Evolutionary conservation across 345 rosid genomes (phyloP), one percentile per base, ranked within the genome.

Genomic region (Anacardium occidentale): DNA sequence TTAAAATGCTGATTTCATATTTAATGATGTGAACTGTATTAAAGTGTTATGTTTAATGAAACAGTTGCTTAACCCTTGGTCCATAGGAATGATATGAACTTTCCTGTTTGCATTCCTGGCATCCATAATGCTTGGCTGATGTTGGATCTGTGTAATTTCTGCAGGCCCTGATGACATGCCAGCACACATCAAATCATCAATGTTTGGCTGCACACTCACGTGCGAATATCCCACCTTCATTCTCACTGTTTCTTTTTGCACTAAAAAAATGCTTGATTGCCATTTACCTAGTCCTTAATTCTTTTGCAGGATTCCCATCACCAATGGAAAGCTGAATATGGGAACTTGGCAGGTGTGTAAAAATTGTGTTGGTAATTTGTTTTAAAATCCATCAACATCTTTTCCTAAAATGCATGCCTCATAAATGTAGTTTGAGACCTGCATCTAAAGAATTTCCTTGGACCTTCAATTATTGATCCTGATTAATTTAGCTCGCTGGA

Each of bases 121-220:
- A 4, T 47, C 40, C 21, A 10, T 5, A 55, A 40, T 50, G 22
- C 50, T 17, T n/a, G 13, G 62, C 59, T 65, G 10, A 73, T 75
- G 37, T 50, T 64, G 10, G 53, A 15, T n/a, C 57, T 62, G 63
- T 52, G 34, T 29, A 45, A 72, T 66, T 69, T 75, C 62, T 85
- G 75, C 85, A 91, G 98, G 97, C 60, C 90, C 95, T 15, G 97
- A 94, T 90, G 98, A 94, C 83, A 92, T 92, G 98, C 97, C 98
- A 10, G 98, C 97, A 20, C 98, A 94, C 78, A 85, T 94, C 70
- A 90, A 94, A 77, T 94, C 98, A 65, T 92, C 97, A 32, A 88
- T 94, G 95, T 90, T 92, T 81, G 97, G 98, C 69, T 90, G 97
- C 62, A 42, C 83, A 20, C 93, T 94, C 62, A 89, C 90, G 97